Evolutionary conservation across 176 grass and related monocot species (phyloP).

Genomic region (Lolium rigidum): DNA sequence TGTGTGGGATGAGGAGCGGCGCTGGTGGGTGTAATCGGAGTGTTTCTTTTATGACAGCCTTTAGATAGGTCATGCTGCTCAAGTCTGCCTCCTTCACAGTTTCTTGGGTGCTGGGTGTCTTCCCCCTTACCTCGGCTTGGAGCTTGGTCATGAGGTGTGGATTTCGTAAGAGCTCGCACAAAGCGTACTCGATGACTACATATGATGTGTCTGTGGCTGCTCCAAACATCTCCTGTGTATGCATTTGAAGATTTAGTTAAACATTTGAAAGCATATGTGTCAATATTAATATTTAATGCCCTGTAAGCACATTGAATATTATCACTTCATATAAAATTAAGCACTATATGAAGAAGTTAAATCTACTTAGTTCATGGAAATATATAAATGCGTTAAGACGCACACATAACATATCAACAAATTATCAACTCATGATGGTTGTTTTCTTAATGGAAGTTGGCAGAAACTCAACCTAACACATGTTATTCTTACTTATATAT

Average conservation of each 20-base stretch:
- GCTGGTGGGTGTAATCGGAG: slow-evolving; percentile 32
- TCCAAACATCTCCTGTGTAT: slow-evolving; percentile 49
- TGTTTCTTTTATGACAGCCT: not conserved
- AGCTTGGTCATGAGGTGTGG: not conserved
- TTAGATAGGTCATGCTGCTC: not conserved
- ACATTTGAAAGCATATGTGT: not conserved
- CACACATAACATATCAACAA: not conserved
- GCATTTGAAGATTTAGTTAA: too few relatives aligned
- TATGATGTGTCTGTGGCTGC: slow-evolving; percentile 48
- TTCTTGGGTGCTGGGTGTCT: not conserved
- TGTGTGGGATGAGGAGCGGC: slow-evolving; percentile 40
- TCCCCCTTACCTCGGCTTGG: not conserved
- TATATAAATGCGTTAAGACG: too few relatives aligned
- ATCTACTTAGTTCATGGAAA: too few relatives aligned
- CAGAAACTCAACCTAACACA: too few relatives aligned
- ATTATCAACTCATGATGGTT: not conserved
- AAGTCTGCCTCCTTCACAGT: not conserved
- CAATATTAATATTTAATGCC: too few relatives aligned
- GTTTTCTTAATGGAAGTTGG: too few relatives aligned
- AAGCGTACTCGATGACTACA: slow-evolving; percentile 38
- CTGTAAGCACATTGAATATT: too few relatives aligned
- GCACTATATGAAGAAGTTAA: too few relatives aligned
- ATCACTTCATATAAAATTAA: not conserved
- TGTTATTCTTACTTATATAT: too few relatives aligned
- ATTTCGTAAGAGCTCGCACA: not conserved